These are phyloP conservation scores for Beauveria varroae DNA, from an alignment of 2,329 filamentous ascomycete species.

Conservation along the genomic window DNA sequence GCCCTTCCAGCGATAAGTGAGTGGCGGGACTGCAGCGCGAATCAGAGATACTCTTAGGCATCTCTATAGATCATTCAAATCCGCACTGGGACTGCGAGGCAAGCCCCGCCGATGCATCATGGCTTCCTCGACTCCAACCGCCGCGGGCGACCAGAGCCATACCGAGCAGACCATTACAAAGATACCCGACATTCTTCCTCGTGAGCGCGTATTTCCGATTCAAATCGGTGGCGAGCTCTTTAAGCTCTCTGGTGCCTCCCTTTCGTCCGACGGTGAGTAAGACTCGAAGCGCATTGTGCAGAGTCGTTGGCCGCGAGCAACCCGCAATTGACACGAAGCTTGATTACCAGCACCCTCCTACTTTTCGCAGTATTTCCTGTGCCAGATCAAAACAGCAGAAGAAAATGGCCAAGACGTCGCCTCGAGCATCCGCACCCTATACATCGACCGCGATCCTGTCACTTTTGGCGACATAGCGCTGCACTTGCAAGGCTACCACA, in stretches of 20 bases:
- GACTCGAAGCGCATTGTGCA: neutral
- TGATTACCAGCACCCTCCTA: constrained; percentile 73
- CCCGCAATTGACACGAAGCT: neutral
- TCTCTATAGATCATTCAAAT: neutral
- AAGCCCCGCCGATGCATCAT: neutral
- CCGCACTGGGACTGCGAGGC: neutral
- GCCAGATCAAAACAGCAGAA: constrained; percentile 63
- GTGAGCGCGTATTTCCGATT: constrained; percentile 66
- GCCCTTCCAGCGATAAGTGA: neutral
- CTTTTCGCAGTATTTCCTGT: constrained; percentile 88
- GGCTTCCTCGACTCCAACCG: neutral
- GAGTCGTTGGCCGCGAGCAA: neutral
- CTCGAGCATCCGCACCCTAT: constrained; percentile 64
- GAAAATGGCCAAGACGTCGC: constrained; percentile 46
- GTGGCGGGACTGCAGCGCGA: neutral
- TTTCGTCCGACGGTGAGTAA: constrained; percentile 62
- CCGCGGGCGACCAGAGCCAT: neutral
- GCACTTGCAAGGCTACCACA: constrained; percentile 87
- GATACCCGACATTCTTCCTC: constrained; percentile 54
- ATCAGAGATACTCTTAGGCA: neutral
- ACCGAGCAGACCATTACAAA: constrained; percentile 30
- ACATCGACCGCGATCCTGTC: constrained; percentile 86
- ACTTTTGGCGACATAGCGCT: constrained; percentile 86
- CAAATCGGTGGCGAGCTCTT: constrained; percentile 68
- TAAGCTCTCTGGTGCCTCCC: constrained; percentile 63